Evolutionary conservation across 2,329 filamentous ascomycete species (phyloP).

Genomic region (Diaporthe destruens): DNA sequence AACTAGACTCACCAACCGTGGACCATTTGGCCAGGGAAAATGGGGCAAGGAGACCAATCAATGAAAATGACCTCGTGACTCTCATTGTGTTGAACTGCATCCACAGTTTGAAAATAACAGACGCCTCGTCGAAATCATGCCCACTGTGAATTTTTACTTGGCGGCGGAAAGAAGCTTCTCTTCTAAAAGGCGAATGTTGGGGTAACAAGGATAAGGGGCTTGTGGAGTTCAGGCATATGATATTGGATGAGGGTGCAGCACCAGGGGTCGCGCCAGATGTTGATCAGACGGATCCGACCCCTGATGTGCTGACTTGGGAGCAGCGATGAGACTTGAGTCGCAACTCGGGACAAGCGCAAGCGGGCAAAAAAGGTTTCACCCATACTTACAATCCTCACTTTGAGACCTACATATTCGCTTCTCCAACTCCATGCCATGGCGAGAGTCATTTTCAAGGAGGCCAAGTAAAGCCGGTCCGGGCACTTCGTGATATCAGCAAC

Average conservation of each 20-base stretch:
- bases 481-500: too few species aligned
- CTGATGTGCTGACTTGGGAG: conserved; percentile 33
- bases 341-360: conserved; percentile 13
- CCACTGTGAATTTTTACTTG: not conserved
- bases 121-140: not conserved
- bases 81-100: not conserved
- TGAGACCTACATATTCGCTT: not conserved
- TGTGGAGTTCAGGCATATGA: conserved; percentile 2
- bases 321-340: conserved; percentile 21
- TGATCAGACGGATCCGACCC: conserved; percentile 37
- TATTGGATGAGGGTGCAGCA: conserved; percentile 13
- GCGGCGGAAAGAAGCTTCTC: not conserved
- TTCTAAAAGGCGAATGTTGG: conserved; percentile 4
- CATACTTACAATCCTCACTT: not conserved
- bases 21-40: conserved; percentile 23
- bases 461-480: not conserved
- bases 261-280: conserved; percentile 33
- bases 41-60: conserved; percentile 1
- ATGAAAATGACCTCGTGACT: conserved; percentile 3
- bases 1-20: conserved; percentile 18
- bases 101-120: not conserved
- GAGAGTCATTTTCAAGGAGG: not conserved
- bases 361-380: conserved; percentile 10
- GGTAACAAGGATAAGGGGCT: conserved; percentile 13
- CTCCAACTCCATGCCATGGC: not conserved